phyloP scores from a whole-genome alignment of 176 grass and related monocot genomes.

The Oryza glumipatula region DNA sequence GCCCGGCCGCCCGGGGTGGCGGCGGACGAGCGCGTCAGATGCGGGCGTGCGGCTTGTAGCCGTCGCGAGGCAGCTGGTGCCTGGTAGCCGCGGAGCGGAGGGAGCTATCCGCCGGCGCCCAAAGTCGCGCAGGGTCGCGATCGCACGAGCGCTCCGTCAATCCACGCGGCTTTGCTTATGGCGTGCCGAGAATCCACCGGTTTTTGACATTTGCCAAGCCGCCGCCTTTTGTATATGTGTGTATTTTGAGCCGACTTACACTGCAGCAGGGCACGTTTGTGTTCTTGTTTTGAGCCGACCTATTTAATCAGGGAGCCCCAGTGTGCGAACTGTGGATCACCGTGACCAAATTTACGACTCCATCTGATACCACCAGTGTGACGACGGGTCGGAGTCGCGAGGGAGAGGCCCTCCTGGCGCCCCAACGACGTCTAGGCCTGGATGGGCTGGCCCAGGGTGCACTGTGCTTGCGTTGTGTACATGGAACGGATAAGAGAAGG shows the following conservation, averaged over 20 bases:
- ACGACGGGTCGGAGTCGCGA: background rate
- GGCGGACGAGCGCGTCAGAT: constrained; percentile 1
- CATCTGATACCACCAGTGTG: background rate
- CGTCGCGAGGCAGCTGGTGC: constrained; percentile 1
- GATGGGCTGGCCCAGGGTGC: constrained; percentile 5
- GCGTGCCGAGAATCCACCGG: constrained; percentile 22
- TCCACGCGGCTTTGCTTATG: constrained; percentile 31
- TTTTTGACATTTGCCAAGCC: background rate
- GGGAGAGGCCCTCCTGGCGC: background rate
- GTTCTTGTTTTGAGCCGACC: background rate
- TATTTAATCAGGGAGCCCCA: background rate
- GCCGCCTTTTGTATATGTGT: background rate
- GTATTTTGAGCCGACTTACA: background rate
- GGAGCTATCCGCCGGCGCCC: constrained; percentile 9
- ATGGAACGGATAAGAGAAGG: constrained; percentile 26
- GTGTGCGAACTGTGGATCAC: background rate
- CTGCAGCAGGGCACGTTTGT: too few relatives aligned
- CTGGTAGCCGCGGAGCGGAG: background rate
- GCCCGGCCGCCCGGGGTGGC: background rate
- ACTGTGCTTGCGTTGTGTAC: background rate
- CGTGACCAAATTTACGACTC: background rate
- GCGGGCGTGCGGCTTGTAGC: background rate
- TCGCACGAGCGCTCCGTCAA: background rate
- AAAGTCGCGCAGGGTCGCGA: constrained; percentile 11
- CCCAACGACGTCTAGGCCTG: background rate